Conservation (phyloP, 2,329 filamentous ascomycete species). For the Botrytis paeoniae region DNA sequence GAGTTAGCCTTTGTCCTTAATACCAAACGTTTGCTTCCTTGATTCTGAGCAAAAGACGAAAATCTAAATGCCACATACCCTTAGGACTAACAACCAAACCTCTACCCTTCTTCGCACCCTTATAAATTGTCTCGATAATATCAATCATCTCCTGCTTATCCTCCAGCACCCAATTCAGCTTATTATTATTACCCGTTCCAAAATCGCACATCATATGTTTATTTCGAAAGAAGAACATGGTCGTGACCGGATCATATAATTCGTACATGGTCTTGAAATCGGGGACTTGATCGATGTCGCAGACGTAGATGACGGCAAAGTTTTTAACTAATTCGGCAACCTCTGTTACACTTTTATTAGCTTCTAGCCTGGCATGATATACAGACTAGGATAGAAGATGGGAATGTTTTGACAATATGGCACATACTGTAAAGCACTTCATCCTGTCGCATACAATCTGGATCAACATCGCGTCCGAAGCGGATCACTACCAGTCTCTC, state of each 20-base stretch:
- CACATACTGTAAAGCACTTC: conserved; percentile 78
- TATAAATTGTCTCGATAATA: conserved; percentile 96
- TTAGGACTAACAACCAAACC: conserved; percentile 97
- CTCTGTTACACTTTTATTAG: conserved; percentile 34
- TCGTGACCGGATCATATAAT: conserved; percentile 84
- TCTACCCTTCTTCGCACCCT: conserved; percentile 95
- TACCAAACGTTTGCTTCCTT: too few species aligned
- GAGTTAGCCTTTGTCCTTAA: conserved; percentile 18
- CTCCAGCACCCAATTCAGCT: conserved; percentile 92
- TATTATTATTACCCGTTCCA: conserved; percentile 98
- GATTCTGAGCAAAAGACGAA: not conserved
- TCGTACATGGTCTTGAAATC: conserved; percentile 98
- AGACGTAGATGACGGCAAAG: conserved; percentile 89
- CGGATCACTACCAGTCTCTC: conserved; percentile 91
- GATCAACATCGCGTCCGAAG: conserved; percentile 83
- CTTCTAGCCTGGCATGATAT: not conserved
- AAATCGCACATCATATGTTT: conserved; percentile 99
- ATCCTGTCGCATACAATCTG: conserved; percentile 79
- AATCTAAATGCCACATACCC: conserved; percentile 40
- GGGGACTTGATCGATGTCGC: conserved; percentile 85
- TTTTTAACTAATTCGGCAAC: conserved; percentile 94
- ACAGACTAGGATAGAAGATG: not conserved
- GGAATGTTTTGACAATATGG: not conserved
- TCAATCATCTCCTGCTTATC: conserved; percentile 99
- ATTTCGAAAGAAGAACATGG: conserved; percentile 98